A percentile compares a stretch with the other conserved stretches of the same genome.
phyloP scores from a whole-genome alignment of 768 basidiomycete species.

The Tulasnella calospora region DNA sequence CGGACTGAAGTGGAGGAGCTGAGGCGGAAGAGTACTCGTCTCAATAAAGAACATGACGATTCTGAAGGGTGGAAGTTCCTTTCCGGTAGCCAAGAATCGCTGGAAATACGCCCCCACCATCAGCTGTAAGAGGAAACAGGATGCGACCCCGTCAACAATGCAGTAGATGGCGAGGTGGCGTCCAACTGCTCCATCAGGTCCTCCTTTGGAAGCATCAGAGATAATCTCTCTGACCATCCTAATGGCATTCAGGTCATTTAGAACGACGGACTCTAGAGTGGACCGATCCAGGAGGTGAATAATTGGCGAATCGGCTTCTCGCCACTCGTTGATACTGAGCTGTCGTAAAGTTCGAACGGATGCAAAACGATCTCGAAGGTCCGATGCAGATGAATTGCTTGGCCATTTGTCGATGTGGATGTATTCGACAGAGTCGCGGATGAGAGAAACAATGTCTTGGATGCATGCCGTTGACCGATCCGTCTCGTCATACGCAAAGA shows the following conservation, averaged over 20 bases:
- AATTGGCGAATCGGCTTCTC: not conserved
- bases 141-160: not conserved
- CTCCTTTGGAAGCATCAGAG: not conserved
- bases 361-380: not conserved
- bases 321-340: not conserved
- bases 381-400: not conserved
- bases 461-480: not conserved
- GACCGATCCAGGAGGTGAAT: not conserved
- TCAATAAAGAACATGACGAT: not conserved
- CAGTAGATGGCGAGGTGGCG: not conserved
- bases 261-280: not conserved
- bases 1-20: not conserved
- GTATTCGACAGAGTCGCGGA: not conserved
- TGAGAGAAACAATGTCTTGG: not conserved
- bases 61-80: not conserved
- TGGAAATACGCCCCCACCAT: not conserved
- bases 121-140: too few relatives aligned
- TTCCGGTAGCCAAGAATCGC: not conserved
- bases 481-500: not conserved
- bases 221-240: not conserved
- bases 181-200: not conserved
- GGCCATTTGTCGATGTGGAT: not conserved
- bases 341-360: not conserved
- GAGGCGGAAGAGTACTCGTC: too few relatives aligned
- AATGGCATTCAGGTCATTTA: not conserved